Evolutionary conservation across 345 rosid genomes (phyloP), one percentile per base, ranked within the genome.

Genomic region (Populus simonii): DNA sequence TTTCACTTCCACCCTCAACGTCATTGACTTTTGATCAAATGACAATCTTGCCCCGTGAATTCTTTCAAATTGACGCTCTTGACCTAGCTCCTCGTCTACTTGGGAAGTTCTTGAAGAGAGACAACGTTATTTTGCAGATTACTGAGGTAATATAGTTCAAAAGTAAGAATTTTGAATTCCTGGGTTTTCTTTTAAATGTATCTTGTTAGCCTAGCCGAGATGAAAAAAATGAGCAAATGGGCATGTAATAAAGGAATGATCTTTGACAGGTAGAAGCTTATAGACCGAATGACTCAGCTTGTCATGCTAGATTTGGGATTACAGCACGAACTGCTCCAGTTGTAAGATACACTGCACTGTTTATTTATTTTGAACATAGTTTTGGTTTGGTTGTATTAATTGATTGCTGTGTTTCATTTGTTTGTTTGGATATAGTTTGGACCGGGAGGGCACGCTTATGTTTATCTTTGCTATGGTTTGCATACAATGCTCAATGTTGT

Each of bases 401-500:
- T 47, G 18, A 78, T 66, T 18, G 18, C 33, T 25, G 33, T 68
- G 36, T 51, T 31, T n/a, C 59, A 72, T 62, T 61, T 11, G 8
- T 66, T 17, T 71, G 73, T 8, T 38, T 79, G 77, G 62, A n/a
- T 74, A n/a, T 75, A 95, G 99, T 95, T 95, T 87, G 96, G 98
- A 78, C 87, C 91, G 1, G 99, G 96, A 75, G 99, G 98, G 31
- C 98, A 89, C 85, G 94, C 98, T 0, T 93, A 96, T 86, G 98
- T 93, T 70, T 96, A 96, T 79, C 96, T 89, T 47, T 96, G 99
- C 88, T 96, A 90, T 78, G 99, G 99, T 76, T 89, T 92, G 27
- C 98, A 96, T 77, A 86, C 89, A 65, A 92, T 96, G 97, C 93
- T 96, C 74, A 96, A 96, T 84, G 83, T 92, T 82, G 94, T 96